Conservation (phyloP, 2,329 filamentous ascomycete species). For the Ciborinia camelliae region DNA sequence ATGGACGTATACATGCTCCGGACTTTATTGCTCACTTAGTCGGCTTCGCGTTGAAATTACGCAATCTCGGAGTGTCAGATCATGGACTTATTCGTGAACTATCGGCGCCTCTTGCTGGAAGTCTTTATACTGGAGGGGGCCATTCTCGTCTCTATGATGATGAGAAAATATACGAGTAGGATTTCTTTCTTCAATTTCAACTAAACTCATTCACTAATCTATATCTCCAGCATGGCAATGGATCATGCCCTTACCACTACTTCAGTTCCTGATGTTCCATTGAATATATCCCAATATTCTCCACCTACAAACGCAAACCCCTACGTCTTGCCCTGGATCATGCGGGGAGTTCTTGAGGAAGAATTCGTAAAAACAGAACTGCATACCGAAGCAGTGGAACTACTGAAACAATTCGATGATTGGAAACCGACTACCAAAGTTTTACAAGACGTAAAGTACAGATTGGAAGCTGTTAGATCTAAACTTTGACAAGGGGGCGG, state of each 20-base stretch:
- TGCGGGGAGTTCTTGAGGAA: slow-evolving; percentile 90
- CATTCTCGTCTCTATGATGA: slow-evolving; percentile 95
- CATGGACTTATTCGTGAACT: slow-evolving; percentile 91
- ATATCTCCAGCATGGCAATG: slow-evolving; percentile 56
- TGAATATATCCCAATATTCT: slow-evolving; percentile 52
- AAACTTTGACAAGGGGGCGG: slow-evolving; percentile 51
- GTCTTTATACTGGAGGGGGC: slow-evolving; percentile 85
- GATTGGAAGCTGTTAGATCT: slow-evolving; percentile 85
- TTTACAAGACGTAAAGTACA: slow-evolving; percentile 92
- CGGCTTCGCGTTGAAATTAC: slow-evolving; percentile 87
- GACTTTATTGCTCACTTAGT: slow-evolving; percentile 93
- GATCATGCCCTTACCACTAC: slow-evolving; percentile 72
- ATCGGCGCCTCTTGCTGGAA: slow-evolving; percentile 82
- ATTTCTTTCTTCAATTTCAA: slow-evolving; percentile 19
- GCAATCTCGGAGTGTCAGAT: slow-evolving; percentile 88
- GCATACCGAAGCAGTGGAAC: slow-evolving; percentile 68
- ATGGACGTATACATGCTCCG: slow-evolving; percentile 85
- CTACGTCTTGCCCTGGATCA: slow-evolving; percentile 90
- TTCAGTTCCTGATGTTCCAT: slow-evolving; percentile 45
- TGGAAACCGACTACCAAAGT: slow-evolving; percentile 91
- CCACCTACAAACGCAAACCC: slow-evolving; percentile 63
- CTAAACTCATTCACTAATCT: slow-evolving; percentile 17
- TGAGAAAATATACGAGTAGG: slow-evolving; percentile 72
- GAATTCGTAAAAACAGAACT: slow-evolving; percentile 82
- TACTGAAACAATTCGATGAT: slow-evolving; percentile 85